phyloP scores from a whole-genome alignment of 371 early-diverging fungal genomes.

The Zychaea mexicana region DNA sequence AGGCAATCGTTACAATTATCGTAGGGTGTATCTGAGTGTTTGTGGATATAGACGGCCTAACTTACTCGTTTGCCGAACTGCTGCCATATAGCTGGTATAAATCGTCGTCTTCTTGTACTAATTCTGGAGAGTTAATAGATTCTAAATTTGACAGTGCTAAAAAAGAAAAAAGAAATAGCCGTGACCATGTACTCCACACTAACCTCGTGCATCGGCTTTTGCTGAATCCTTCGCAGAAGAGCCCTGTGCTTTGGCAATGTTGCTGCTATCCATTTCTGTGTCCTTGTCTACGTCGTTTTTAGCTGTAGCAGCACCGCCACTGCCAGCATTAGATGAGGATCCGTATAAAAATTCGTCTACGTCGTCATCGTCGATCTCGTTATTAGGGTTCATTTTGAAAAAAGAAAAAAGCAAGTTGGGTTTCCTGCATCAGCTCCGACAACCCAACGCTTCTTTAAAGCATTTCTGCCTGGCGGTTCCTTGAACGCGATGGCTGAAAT shows the following conservation, averaged over 20 bases:
- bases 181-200: too few relatives aligned
- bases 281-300: neutral
- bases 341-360: conserved; percentile 35
- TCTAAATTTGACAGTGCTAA: too few relatives aligned
- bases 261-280: neutral
- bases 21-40: too few relatives aligned
- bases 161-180: too few relatives aligned
- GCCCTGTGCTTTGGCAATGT: neutral
- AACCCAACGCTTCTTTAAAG: neutral
- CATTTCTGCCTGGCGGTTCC: neutral
- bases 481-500: conserved; percentile 29
- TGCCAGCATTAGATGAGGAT: conserved; percentile 4
- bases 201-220: neutral
- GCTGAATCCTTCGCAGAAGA: neutral
- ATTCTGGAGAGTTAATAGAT: too few relatives aligned
- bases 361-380: conserved; percentile 26
- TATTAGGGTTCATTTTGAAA: conserved; percentile 10
- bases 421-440: neutral
- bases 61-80: conserved; percentile 27
- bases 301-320: neutral
- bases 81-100: conserved; percentile 21
- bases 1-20: neutral
- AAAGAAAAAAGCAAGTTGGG: conserved; percentile 2
- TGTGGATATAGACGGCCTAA: too few relatives aligned
- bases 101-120: conserved; percentile 24